A percentile compares a stretch with the other conserved stretches of the same genome.
Evolutionary conservation across 306 rosid genomes (phyloP).

Genomic region (Ochetophila trinervis): DNA sequence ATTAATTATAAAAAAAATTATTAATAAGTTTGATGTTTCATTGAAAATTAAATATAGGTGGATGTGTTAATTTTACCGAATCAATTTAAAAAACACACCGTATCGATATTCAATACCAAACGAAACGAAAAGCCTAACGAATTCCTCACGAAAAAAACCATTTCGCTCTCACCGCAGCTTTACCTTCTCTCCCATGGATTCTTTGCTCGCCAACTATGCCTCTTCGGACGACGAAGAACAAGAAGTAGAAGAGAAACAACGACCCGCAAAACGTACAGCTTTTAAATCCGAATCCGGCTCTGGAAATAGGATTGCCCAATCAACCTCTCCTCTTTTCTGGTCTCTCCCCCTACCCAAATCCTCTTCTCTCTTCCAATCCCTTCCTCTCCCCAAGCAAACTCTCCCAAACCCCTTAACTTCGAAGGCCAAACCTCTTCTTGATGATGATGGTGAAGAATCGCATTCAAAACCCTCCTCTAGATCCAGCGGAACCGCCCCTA

Average conservation of each 20-base stretch:
- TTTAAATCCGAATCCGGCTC: conserved; percentile 18
- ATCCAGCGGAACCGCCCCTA: background rate
- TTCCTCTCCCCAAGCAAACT: conserved; percentile 50
- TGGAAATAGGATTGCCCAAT: background rate
- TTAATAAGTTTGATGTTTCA: too few relatives aligned
- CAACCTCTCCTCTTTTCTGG: conserved; percentile 35
- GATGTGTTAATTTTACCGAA: too few relatives aligned
- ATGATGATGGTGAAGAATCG: conserved; percentile 3
- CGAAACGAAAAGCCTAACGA: too few relatives aligned
- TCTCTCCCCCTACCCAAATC: conserved; percentile 59
- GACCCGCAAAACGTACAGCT: conserved; percentile 7
- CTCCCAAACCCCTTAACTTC: background rate
- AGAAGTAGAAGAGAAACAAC: conserved; percentile 26
- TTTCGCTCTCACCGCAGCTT: too few relatives aligned
- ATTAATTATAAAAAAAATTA: too few relatives aligned
- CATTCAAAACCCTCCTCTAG: conserved; percentile 16
- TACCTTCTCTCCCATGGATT: conserved; percentile 47
- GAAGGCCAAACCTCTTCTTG: background rate
- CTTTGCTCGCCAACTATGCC: conserved; percentile 75
- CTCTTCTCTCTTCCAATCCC: conserved; percentile 51
- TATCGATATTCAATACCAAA: background rate
- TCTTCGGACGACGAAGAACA: conserved; percentile 82
- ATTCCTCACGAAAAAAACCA: too few relatives aligned
- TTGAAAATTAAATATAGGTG: too few relatives aligned
- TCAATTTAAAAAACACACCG: background rate